These are phyloP conservation scores for Picea sitchensis DNA, from an alignment of 75 land plant genomes.

Conservation along the genomic window DNA sequence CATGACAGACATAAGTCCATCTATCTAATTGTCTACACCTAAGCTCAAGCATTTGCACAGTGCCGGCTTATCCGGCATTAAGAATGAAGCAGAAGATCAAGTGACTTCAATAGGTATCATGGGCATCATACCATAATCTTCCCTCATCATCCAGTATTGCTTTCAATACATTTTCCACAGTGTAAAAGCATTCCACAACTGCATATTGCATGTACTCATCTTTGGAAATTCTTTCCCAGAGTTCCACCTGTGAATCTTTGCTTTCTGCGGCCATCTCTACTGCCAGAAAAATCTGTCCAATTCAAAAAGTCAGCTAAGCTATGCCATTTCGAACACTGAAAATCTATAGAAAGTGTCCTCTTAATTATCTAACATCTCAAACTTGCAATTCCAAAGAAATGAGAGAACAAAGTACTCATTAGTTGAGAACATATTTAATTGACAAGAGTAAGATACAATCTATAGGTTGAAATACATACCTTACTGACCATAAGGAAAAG, in stretches of 20 bases:
- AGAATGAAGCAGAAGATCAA: background rate
- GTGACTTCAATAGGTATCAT: background rate
- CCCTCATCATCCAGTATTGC: constrained; percentile 59
- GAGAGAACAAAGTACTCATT: background rate
- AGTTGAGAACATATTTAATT: background rate
- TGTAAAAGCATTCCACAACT: constrained; percentile 64
- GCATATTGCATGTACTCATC: constrained; percentile 94
- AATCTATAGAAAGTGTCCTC: background rate
- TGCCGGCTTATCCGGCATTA: background rate
- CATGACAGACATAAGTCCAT: background rate
- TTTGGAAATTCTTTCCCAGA: constrained; percentile 72
- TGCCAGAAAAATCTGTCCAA: constrained; percentile 70
- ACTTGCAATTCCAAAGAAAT: background rate
- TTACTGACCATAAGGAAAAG: constrained; percentile 93
- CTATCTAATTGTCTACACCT: background rate
- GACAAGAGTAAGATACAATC: background rate
- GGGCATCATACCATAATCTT: constrained; percentile 45
- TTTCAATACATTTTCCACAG: constrained; percentile 38
- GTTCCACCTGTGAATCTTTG: constrained; percentile 66
- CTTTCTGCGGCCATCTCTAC: constrained; percentile 70
- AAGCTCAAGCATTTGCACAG: background rate
- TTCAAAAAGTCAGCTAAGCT: background rate
- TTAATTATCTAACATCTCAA: background rate
- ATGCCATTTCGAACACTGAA: background rate
- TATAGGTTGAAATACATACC: constrained; percentile 29